A percentile compares a stretch with the other conserved stretches of the same genome.
phyloP scores from a whole-genome alignment of 164 flowering plant genomes.

The Annona cherimola region DNA sequence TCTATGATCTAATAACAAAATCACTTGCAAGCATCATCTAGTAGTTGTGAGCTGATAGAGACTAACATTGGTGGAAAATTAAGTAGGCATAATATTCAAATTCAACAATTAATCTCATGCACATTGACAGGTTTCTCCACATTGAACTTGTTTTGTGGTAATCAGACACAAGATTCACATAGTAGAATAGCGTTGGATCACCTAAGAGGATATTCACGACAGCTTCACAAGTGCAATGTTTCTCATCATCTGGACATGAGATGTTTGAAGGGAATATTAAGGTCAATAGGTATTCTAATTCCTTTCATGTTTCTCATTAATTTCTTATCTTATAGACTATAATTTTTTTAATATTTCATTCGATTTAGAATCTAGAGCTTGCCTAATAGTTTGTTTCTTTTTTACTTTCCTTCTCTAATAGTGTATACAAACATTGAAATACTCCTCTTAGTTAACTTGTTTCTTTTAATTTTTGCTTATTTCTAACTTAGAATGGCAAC shows the following conservation, averaged over 20 bases:
- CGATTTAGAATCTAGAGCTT: background rate
- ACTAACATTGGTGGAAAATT: slow-evolving; percentile 79
- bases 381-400: background rate
- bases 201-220: slow-evolving; percentile 68
- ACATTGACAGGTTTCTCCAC: slow-evolving; percentile 72
- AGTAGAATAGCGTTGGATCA: slow-evolving; percentile 76
- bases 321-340: background rate
- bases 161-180: slow-evolving; percentile 83
- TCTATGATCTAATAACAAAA: too few species aligned
- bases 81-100: slow-evolving; percentile 81
- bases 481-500: too few species aligned
- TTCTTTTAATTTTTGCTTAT: too few species aligned
- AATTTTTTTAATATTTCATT: background rate
- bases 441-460: too few species aligned
- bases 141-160: slow-evolving; percentile 51
- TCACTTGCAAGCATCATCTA: slow-evolving; percentile 51
- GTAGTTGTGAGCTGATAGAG: slow-evolving; percentile 67
- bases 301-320: slow-evolving; percentile 3
- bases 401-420: background rate
- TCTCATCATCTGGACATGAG: slow-evolving; percentile 74
- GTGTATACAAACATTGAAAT: too few species aligned
- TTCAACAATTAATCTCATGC: slow-evolving; percentile 76
- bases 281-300: slow-evolving; percentile 67
- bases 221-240: slow-evolving; percentile 93
- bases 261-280: slow-evolving; percentile 85